Evolutionary conservation across 371 early-diverging fungal species (phyloP).

Genomic region (Mortierella sp.): DNA sequence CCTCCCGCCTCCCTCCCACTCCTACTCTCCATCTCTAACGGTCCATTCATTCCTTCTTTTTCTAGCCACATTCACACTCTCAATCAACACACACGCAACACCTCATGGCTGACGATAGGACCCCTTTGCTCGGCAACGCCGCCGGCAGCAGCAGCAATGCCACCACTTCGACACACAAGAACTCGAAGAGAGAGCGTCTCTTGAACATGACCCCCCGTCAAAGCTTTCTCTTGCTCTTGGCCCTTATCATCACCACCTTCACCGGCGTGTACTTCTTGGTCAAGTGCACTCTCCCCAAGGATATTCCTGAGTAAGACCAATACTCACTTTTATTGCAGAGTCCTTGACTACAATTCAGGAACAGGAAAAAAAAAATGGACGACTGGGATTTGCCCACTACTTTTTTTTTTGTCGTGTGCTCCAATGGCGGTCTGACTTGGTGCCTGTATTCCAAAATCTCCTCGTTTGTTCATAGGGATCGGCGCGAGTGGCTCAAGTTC

Average conservation of each 20-base stretch:
- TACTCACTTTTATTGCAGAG: no score
- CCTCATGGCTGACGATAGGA: constrained; percentile 27
- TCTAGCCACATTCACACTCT: neutral
- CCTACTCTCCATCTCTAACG: neutral
- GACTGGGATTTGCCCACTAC: neutral
- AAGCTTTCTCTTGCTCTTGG: constrained; percentile 35
- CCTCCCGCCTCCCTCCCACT: neutral
- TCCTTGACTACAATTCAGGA: neutral
- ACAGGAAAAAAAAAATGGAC: neutral
- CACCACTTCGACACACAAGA: neutral
- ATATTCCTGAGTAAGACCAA: constrained; percentile 43
- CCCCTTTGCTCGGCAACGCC: constrained; percentile 43
- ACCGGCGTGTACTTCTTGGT: constrained; percentile 29
- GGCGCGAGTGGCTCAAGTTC: constrained; percentile 66
- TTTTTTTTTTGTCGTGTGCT: neutral
- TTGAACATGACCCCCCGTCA: constrained; percentile 41
- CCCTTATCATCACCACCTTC: constrained; percentile 20
- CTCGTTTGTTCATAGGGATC: constrained; percentile 56
- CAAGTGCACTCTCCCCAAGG: constrained; percentile 42
- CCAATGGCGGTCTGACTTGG: neutral
- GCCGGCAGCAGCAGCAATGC: constrained; percentile 17
- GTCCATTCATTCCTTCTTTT: neutral
- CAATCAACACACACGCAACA: constrained; percentile 9
- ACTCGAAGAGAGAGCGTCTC: constrained; percentile 25
- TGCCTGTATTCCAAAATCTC: neutral